Evolutionary conservation across 2,329 filamentous ascomycete genomes (phyloP).

Genomic region (Fusarium anthophilum): DNA sequence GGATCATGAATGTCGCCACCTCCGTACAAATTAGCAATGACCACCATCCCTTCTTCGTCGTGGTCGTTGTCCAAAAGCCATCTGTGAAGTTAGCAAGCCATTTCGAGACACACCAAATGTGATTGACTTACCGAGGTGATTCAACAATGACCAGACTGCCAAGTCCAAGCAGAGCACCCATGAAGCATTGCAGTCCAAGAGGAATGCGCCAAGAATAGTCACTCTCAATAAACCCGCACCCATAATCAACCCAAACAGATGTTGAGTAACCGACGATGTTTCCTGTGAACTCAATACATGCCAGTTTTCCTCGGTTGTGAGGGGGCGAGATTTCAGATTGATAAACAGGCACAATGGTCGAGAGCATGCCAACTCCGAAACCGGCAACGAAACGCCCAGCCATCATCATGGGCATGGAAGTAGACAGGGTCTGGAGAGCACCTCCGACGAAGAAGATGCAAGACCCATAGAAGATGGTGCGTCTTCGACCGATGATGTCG

Average conservation of each 20-base stretch:
- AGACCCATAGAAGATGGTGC: slow-evolving; percentile 93
- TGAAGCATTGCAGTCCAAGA: slow-evolving; percentile 90
- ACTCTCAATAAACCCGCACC: slow-evolving; percentile 87
- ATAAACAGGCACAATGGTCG: slow-evolving; percentile 92
- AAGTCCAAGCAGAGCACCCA: slow-evolving; percentile 85
- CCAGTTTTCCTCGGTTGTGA: slow-evolving; percentile 93
- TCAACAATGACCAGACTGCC: slow-evolving; percentile 96
- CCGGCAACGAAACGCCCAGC: slow-evolving; percentile 84
- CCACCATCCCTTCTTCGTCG: slow-evolving; percentile 97
- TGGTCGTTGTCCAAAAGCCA: slow-evolving; percentile 98
- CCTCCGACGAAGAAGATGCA: slow-evolving; percentile 88
- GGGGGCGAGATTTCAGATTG: slow-evolving; percentile 96
- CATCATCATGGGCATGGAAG: slow-evolving; percentile 90
- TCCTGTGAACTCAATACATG: slow-evolving; percentile 97
- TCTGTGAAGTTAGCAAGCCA: slow-evolving; percentile 58
- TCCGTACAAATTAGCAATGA: slow-evolving; percentile 97
- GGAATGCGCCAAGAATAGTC: slow-evolving; percentile 92
- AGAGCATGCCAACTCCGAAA: slow-evolving; percentile 86
- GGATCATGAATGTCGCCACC: slow-evolving; percentile 93
- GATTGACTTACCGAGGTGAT: slow-evolving; percentile 79
- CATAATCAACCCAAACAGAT: slow-evolving; percentile 99
- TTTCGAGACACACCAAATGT: slow-evolving; percentile 6
- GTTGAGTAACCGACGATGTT: slow-evolving; percentile 97
- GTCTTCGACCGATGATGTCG: slow-evolving; percentile 88
- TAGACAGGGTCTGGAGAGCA: slow-evolving; percentile 83